These are phyloP conservation scores for Tuber microsphaerosporum DNA, from an alignment of 495 filamentous ascomycete genomes.

Conservation along the genomic window DNA sequence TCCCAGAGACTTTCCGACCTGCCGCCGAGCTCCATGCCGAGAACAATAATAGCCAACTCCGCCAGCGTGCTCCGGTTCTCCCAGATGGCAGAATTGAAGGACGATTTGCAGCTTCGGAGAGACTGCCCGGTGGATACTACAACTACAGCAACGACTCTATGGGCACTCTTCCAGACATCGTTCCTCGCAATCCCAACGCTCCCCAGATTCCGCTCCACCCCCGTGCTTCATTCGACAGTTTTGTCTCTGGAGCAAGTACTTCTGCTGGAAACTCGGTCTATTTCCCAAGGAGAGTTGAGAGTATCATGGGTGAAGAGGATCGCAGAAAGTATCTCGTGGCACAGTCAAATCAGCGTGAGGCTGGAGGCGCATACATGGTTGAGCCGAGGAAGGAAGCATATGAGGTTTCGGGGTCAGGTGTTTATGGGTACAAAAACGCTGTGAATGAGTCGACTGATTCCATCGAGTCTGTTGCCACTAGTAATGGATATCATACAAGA, in stretches of 20 bases:
- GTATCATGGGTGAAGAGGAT: slow-evolving; percentile 73
- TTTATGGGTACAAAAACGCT: slow-evolving; percentile 42
- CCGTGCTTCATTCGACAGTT: slow-evolving; percentile 65
- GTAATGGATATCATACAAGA: slow-evolving; percentile 33
- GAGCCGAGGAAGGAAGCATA: slow-evolving; percentile 50
- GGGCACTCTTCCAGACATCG: slow-evolving; percentile 47
- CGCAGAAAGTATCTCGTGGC: slow-evolving; percentile 62
- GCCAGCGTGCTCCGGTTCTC: slow-evolving; percentile 51
- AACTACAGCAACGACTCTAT: slow-evolving; percentile 57
- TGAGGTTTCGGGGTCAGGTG: slow-evolving; percentile 50
- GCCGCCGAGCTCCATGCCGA: slow-evolving; percentile 53
- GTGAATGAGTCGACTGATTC: slow-evolving; percentile 48
- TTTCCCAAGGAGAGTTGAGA: slow-evolving; percentile 71
- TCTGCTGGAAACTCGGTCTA: slow-evolving; percentile 56
- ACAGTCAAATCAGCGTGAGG: slow-evolving; percentile 54
- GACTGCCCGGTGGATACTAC: slow-evolving; percentile 57
- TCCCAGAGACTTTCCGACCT: slow-evolving; percentile 81
- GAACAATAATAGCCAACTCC: slow-evolving; percentile 38
- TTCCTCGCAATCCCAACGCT: slow-evolving; percentile 47
- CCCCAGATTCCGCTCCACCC: slow-evolving; percentile 52
- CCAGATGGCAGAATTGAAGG: slow-evolving; percentile 70
- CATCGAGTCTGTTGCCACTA: slow-evolving; percentile 37
- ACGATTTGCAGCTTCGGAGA: slow-evolving; percentile 57
- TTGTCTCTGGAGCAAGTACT: slow-evolving; percentile 54
- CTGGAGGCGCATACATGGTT: slow-evolving; percentile 50